Conservation (phyloP, 495 filamentous ascomycete genomes). For the Trichocladium antarcticum region DNA sequence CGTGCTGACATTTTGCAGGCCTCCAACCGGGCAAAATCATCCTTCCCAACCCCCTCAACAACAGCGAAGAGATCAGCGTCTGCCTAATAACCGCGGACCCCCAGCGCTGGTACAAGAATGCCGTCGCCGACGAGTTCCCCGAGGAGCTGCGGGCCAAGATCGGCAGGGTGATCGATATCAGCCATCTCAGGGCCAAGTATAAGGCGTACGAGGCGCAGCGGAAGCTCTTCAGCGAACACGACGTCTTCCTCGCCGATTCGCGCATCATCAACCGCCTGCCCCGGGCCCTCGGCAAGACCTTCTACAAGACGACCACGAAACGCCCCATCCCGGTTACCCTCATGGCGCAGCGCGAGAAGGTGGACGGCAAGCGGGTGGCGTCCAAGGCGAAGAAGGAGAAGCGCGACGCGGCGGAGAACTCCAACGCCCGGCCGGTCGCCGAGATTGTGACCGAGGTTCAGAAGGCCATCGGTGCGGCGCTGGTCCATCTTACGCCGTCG, state of each 20-base stretch:
- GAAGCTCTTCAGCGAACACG: slow-evolving; percentile 69
- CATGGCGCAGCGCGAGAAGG: slow-evolving; percentile 48
- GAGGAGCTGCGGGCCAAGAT: slow-evolving; percentile 58
- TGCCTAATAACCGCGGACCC: slow-evolving; percentile 67
- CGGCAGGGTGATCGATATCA: slow-evolving; percentile 66
- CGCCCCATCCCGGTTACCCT: slow-evolving; percentile 77
- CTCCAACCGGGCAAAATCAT: slow-evolving; percentile 59
- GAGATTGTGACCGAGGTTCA: slow-evolving; percentile 61
- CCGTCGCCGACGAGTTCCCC: slow-evolving; percentile 60
- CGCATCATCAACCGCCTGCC: slow-evolving; percentile 69
- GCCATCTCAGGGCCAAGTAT: slow-evolving; percentile 77
- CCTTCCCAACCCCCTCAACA: slow-evolving; percentile 60
- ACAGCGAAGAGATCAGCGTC: slow-evolving; percentile 47
- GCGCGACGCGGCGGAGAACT: slow-evolving; percentile 25
- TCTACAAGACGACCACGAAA: slow-evolving; percentile 69
- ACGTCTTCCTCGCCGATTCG: slow-evolving; percentile 82
- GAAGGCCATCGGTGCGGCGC: slow-evolving; percentile 54
- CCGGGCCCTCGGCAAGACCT: slow-evolving; percentile 67
- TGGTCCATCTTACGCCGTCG: slow-evolving; percentile 39
- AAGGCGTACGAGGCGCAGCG: slow-evolving; percentile 75
- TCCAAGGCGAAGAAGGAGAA: slow-evolving; percentile 37
- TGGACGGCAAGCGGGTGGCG: slow-evolving; percentile 53
- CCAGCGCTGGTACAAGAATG: slow-evolving; percentile 85
- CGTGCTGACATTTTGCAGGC: slow-evolving; percentile 1
- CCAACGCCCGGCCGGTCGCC: slow-evolving; percentile 34